These are phyloP conservation scores for Macrophomina pseudophaseolina DNA, from an alignment of 2,329 filamentous ascomycete genomes.

Conservation along the genomic window DNA sequence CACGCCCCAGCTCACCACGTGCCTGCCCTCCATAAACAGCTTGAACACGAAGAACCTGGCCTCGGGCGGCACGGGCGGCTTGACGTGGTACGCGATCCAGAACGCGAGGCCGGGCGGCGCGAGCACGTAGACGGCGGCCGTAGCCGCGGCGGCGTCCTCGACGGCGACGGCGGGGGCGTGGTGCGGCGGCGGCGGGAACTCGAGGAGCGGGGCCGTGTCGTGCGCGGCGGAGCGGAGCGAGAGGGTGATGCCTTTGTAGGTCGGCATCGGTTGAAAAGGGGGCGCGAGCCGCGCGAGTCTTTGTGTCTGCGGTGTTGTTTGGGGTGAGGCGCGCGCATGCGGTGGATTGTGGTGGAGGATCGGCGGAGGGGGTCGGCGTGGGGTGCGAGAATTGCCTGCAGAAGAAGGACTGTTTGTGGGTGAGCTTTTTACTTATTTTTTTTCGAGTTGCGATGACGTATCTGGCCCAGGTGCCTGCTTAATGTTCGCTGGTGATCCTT, in stretches of 20 bases:
- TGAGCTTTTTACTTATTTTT: no score
- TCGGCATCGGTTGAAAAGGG: constrained; percentile 9
- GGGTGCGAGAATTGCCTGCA: no score
- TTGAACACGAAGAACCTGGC: constrained; percentile 51
- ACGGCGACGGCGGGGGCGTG: constrained; percentile 1
- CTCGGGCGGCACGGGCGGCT: constrained; percentile 7
- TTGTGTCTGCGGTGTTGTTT: background rate
- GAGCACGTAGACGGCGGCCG: constrained; percentile 16
- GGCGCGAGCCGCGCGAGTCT: background rate
- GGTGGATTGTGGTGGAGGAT: no score
- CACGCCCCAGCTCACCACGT: constrained; percentile 51
- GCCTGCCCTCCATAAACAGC: constrained; percentile 46
- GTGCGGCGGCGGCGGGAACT: constrained; percentile 19
- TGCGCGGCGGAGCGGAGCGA: constrained; percentile 14
- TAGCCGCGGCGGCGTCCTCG: background rate
- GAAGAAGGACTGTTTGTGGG: no score
- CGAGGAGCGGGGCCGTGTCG: constrained; percentile 19
- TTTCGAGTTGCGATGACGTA: background rate
- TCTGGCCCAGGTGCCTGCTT: background rate
- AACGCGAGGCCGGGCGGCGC: constrained; percentile 13
- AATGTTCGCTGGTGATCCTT: background rate
- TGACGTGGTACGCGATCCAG: constrained; percentile 27
- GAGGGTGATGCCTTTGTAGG: constrained; percentile 22
- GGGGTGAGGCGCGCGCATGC: background rate
- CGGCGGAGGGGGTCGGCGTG: no score